These are phyloP conservation scores for Penicillium fimorum DNA, from an alignment of 495 filamentous ascomycete species.

Conservation along the genomic window DNA sequence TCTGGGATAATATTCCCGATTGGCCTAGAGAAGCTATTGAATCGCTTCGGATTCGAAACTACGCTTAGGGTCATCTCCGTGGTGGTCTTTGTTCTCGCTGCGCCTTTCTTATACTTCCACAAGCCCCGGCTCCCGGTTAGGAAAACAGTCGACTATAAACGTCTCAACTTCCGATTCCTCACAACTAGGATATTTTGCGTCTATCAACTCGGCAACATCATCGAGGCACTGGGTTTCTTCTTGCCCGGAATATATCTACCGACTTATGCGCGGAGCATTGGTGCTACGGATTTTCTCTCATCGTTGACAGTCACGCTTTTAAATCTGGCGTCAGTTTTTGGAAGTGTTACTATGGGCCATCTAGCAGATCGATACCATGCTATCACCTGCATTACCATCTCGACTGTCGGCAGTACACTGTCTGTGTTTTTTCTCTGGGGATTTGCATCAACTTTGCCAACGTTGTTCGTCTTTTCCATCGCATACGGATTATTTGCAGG, in stretches of 20 bases:
- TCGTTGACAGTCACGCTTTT: slow-evolving; percentile 46
- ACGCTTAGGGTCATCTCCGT: slow-evolving; percentile 50
- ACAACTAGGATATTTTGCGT: slow-evolving; percentile 45
- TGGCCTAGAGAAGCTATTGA: slow-evolving; percentile 47
- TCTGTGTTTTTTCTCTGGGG: slow-evolving; percentile 66
- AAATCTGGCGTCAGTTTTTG: slow-evolving; percentile 54
- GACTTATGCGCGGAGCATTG: slow-evolving; percentile 50
- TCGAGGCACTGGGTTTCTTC: slow-evolving; percentile 60
- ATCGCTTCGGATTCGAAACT: slow-evolving; percentile 50
- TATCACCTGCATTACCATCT: slow-evolving; percentile 53
- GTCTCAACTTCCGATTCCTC: slow-evolving; percentile 44
- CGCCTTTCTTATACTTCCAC: slow-evolving; percentile 57
- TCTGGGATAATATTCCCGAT: slow-evolving; percentile 47
- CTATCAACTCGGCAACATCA: slow-evolving; percentile 51
- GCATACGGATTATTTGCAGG: slow-evolving; percentile 66
- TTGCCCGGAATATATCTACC: slow-evolving; percentile 60
- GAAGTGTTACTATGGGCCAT: slow-evolving; percentile 56
- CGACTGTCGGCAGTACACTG: slow-evolving; percentile 50
- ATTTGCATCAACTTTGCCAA: slow-evolving; percentile 46
- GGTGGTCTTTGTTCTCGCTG: slow-evolving; percentile 44
- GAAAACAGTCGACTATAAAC: slow-evolving; percentile 13
- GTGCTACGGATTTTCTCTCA: slow-evolving; percentile 21
- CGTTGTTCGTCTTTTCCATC: slow-evolving; percentile 57
- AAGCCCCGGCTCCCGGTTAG: slow-evolving; percentile 52
- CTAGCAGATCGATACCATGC: slow-evolving; percentile 56